Evolutionary conservation across 2,329 filamentous ascomycete species (phyloP).

Genomic region (Aspergillus brasiliensis): DNA sequence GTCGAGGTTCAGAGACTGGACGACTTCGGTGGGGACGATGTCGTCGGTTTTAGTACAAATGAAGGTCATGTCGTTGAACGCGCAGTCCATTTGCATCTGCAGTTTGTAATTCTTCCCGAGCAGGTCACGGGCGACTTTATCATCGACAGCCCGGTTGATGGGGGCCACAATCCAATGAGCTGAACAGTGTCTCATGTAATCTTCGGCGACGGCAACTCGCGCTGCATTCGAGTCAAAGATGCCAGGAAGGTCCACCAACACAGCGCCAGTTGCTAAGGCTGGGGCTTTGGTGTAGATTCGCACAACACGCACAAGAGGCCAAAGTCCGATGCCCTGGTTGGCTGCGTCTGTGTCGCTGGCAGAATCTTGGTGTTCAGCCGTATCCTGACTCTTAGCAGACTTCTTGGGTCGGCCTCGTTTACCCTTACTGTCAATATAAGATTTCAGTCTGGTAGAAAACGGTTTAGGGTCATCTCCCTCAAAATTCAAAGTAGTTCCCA

Average conservation of each 20-base stretch:
- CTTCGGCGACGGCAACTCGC: constrained; percentile 7
- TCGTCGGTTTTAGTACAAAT: constrained; percentile 67
- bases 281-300: constrained; percentile 11
- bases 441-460: constrained; percentile 53
- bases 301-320: constrained; percentile 41
- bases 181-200: constrained; percentile 16
- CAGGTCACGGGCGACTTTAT: constrained; percentile 60
- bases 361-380: not conserved
- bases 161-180: constrained; percentile 18
- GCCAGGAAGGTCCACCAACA: constrained; percentile 14
- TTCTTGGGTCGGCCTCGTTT: constrained; percentile 32
- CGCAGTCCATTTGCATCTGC: constrained; percentile 62
- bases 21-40: constrained; percentile 53
- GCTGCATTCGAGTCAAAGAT: constrained; percentile 18
- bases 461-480: constrained; percentile 34
- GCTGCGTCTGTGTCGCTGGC: not conserved
- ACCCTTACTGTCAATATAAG: constrained; percentile 60
- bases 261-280: constrained; percentile 14
- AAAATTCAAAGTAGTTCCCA: constrained; percentile 52
- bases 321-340: constrained; percentile 35
- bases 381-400: constrained; percentile 47
- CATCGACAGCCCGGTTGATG: constrained; percentile 62
- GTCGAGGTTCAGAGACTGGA: constrained; percentile 42
- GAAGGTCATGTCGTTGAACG: constrained; percentile 58
- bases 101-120: constrained; percentile 60